Evolutionary conservation across 192 early-diverging fungal genomes (phyloP).

Genomic region (Coemansia sp.): DNA sequence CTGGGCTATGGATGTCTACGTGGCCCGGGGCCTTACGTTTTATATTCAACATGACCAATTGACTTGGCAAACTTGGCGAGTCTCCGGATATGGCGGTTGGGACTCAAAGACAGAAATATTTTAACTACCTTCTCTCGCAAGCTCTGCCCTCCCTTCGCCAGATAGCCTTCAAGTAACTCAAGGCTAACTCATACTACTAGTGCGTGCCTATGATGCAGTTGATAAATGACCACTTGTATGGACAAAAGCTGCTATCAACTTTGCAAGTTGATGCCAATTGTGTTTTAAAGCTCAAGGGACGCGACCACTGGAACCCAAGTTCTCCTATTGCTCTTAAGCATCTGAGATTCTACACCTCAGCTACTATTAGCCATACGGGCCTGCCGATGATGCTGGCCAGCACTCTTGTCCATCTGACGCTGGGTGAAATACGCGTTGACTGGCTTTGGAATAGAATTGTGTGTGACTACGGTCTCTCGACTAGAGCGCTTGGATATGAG

Average conservation of each 20-base stretch:
- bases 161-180: neutral
- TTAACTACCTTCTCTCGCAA: neutral
- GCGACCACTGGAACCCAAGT: neutral
- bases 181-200: neutral
- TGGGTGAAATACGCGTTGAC: neutral
- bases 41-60: neutral
- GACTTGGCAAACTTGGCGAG: too few species aligned
- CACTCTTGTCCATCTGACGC: neutral
- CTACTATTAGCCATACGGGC: neutral
- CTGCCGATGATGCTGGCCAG: neutral
- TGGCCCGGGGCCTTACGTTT: neutral
- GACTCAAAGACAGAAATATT: neutral
- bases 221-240: neutral
- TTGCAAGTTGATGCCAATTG: neutral
- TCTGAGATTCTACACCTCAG: neutral
- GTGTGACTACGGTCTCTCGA: neutral
- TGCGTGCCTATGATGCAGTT: neutral
- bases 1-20: neutral
- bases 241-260: neutral
- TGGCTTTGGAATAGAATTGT: neutral
- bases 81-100: too few species aligned
- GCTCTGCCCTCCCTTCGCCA: neutral
- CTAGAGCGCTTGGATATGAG: too few species aligned
- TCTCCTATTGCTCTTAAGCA: neutral
- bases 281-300: neutral